Conservation (phyloP, 805 yeast genomes). For the Myxozyma neotropica region DNA sequence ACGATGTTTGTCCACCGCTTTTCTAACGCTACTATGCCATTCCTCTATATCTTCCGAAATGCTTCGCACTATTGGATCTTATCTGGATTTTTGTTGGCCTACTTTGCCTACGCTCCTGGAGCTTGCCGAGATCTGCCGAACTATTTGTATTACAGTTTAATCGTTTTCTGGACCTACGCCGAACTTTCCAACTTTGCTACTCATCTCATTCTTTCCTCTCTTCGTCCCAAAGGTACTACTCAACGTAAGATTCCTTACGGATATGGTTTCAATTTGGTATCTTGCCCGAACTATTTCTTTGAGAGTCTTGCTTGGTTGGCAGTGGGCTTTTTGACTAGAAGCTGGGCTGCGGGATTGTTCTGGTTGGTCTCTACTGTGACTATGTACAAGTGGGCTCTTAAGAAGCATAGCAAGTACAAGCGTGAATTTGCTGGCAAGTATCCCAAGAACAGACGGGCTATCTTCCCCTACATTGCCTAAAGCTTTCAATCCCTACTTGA, state of each 20-base stretch:
- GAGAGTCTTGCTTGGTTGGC: slow-evolving; percentile 77
- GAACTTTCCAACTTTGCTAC: slow-evolving; percentile 74
- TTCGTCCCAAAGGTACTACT: slow-evolving; percentile 41
- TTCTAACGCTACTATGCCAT: slow-evolving; percentile 90
- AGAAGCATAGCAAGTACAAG: slow-evolving; percentile 73
- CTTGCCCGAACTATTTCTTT: slow-evolving; percentile 92
- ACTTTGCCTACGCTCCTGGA: slow-evolving; percentile 52
- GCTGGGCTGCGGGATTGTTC: slow-evolving; percentile 61
- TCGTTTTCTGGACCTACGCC: slow-evolving; percentile 44
- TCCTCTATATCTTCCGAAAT: slow-evolving; percentile 83
- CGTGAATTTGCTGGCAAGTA: slow-evolving; percentile 70
- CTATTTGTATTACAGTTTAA: slow-evolving; percentile 2
- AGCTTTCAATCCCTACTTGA: too few relatives aligned
- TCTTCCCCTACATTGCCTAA: slow-evolving; percentile 65
- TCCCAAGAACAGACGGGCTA: slow-evolving; percentile 75
- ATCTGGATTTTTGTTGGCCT: slow-evolving; percentile 66
- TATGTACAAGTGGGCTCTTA: slow-evolving; percentile 90
- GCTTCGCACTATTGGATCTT: slow-evolving; percentile 91
- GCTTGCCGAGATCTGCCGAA: slow-evolving; percentile 8
- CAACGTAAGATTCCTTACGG: slow-evolving; percentile 77
- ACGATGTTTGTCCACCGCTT: slow-evolving; percentile 82
- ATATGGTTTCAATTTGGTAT: slow-evolving; percentile 75
- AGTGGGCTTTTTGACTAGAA: slow-evolving; percentile 71
- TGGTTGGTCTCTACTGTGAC: slow-evolving; percentile 72
- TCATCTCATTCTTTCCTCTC: slow-evolving; percentile 61